Evolutionary conservation across 2,329 filamentous ascomycete genomes (phyloP), one percentile per base, ranked within the genome.

Genomic region (Nothopassalora personata): DNA sequence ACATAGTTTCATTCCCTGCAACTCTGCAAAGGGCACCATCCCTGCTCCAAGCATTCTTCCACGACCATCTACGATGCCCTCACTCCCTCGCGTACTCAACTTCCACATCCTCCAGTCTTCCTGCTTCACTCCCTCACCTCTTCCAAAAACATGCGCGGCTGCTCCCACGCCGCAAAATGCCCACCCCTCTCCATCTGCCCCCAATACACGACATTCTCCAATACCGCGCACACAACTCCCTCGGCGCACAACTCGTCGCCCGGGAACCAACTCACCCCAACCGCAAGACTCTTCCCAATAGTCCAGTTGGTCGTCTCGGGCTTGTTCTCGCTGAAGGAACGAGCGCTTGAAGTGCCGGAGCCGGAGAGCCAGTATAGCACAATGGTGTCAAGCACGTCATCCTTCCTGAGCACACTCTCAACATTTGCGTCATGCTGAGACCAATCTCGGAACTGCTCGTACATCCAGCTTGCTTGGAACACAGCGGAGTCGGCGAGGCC

Each of bases 311-410:
- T 67, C 30, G 62, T 63, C 31, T 67, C 63, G 4, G 31, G 2
- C 5, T 61, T 58, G 9, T 62, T 58, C 45, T 69, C 67, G 67
- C 67, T 68, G 39, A 68, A 67, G 46, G 60, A 67, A 1, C 65
- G 62, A 45, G 61, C 68, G 60, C 64, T 66, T n/a, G 63, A 69
- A 39, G 64, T 61, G 19, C 62, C 68, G 18, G 66, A 67, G 36
- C 70, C 67, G 19, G 59, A 59, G 3, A 70, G 59, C 66, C 66
- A 69, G 52, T 70, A 68, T 52, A 68, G 53, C 67, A 69, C 65
- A 23, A 67, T 64, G 36, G 54, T 63, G 54, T 69, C 65, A 28
- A 68, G 67, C 60, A 69, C 65, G 52, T 69, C 67, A 53, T 69
- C 66, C 60, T 65, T 69, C 36, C 53, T 67, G 28, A 68, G 64